phyloP scores from a whole-genome alignment of 2,329 filamentous ascomycete species.

The Apiospora sp. region DNA sequence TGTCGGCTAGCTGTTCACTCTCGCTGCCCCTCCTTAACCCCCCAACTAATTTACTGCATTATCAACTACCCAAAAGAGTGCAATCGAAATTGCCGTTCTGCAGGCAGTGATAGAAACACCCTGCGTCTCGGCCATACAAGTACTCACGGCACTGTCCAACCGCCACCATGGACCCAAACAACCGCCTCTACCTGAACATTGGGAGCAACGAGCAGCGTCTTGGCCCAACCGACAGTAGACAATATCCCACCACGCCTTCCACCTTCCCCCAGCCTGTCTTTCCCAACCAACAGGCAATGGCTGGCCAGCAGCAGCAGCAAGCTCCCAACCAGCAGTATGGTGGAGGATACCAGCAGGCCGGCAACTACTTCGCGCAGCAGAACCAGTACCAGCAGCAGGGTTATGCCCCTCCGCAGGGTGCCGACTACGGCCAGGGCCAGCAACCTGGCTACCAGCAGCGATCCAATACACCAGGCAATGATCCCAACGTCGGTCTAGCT shows the following conservation, averaged over 20 bases:
- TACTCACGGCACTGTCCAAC: not conserved
- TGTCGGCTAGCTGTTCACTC: conserved; percentile 16
- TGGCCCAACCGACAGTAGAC: conserved; percentile 64
- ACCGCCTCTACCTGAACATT: conserved; percentile 72
- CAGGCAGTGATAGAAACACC: not conserved
- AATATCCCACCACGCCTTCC: conserved; percentile 89
- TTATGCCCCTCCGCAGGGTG: conserved; percentile 40
- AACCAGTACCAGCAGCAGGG: conserved; percentile 61
- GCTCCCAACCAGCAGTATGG: conserved; percentile 50
- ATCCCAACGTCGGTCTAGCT: conserved; percentile 88
- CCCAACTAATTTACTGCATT: conserved; percentile 17
- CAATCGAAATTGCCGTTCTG: conserved; percentile 2
- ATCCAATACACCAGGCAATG: conserved; percentile 70
- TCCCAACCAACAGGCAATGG: conserved; percentile 57
- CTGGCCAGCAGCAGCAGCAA: conserved; percentile 51
- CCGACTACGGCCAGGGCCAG: conserved; percentile 41
- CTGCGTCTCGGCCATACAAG: not conserved
- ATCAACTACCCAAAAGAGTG: conserved; percentile 15
- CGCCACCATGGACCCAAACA: conserved; percentile 60
- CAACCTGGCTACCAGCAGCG: conserved; percentile 56
- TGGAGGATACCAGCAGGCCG: conserved; percentile 54
- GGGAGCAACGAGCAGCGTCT: conserved; percentile 70
- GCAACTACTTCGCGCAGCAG: conserved; percentile 69
- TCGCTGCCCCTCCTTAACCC: not conserved
- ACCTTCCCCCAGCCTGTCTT: conserved; percentile 94